phyloP scores from a whole-genome alignment of 257 asterid genomes.

The Verbena officinalis region DNA sequence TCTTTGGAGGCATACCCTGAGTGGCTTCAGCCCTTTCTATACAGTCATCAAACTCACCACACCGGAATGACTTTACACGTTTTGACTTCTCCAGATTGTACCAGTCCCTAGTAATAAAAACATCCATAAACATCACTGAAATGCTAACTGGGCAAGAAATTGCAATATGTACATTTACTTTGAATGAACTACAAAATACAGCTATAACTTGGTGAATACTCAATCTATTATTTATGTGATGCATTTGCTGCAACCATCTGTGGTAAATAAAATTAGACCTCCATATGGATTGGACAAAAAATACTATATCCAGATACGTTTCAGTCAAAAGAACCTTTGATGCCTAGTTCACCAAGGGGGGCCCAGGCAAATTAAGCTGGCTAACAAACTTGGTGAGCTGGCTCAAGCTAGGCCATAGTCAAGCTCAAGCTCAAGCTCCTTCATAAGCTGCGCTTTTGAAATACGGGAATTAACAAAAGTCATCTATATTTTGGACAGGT shows the following conservation, averaged over 20 bases:
- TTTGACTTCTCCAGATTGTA: slow-evolving; percentile 98
- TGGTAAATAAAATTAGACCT: slow-evolving; percentile 10
- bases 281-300: slow-evolving; percentile 19
- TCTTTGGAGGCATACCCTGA: slow-evolving; percentile 94
- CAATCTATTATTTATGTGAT: slow-evolving; percentile 11
- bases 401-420: too few species aligned
- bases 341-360: neutral
- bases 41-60: slow-evolving; percentile 96
- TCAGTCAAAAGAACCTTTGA: neutral
- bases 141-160: slow-evolving; percentile 5
- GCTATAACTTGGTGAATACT: neutral
- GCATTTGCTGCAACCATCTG: slow-evolving; percentile 15
- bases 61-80: slow-evolving; percentile 94
- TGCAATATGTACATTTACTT: slow-evolving; percentile 10
- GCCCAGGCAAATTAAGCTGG: neutral
- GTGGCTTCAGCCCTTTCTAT: slow-evolving; percentile 96
- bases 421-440: too few species aligned
- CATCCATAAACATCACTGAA: slow-evolving; percentile 31
- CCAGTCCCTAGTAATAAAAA: slow-evolving; percentile 75
- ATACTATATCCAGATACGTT: neutral
- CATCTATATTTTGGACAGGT: neutral
- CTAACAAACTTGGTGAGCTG: neutral
- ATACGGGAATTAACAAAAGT: too few species aligned
- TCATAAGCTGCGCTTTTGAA: too few species aligned
- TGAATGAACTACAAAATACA: slow-evolving; percentile 12